Evolutionary conservation across 1,139 yeast species (phyloP).

Genomic region (Yamadazyma spencermartinsiae): DNA sequence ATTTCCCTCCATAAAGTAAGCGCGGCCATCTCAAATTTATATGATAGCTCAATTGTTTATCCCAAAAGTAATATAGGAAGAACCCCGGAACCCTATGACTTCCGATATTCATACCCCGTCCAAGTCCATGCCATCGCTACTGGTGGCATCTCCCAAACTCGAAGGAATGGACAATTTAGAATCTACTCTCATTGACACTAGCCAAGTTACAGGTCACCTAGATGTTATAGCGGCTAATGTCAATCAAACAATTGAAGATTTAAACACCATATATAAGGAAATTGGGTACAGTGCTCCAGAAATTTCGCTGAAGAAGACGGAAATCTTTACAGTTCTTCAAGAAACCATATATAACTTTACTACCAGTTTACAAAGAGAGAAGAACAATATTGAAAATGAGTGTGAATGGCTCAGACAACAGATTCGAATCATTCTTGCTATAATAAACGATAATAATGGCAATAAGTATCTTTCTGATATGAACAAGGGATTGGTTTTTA

Average conservation of each 20-base stretch:
- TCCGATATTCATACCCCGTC: background rate
- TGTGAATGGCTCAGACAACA: conserved; percentile 52
- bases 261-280: conserved; percentile 32
- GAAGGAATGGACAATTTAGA: too few relatives aligned
- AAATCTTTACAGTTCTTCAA: conserved; percentile 41
- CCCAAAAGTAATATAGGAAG: background rate
- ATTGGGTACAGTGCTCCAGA: conserved; percentile 43
- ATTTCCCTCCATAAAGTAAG: too few relatives aligned
- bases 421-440: conserved; percentile 39
- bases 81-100: too few relatives aligned
- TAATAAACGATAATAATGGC: conserved; percentile 41
- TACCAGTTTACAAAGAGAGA: conserved; percentile 35
- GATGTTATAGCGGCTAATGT: conserved; percentile 30
- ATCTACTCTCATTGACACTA: conserved; percentile 3
- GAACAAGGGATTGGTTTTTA: conserved; percentile 37
- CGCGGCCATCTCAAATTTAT: too few relatives aligned
- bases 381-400: conserved; percentile 40
- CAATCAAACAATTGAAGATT: conserved; percentile 34
- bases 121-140: background rate
- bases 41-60: too few relatives aligned
- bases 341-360: conserved; percentile 40
- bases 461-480: conserved; percentile 23
- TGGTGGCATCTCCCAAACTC: too few relatives aligned
- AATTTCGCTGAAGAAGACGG: conserved; percentile 34
- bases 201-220: conserved; percentile 17